phyloP scores from a whole-genome alignment of 371 early-diverging fungal genomes.

The Syncephalastrum contaminatum region DNA sequence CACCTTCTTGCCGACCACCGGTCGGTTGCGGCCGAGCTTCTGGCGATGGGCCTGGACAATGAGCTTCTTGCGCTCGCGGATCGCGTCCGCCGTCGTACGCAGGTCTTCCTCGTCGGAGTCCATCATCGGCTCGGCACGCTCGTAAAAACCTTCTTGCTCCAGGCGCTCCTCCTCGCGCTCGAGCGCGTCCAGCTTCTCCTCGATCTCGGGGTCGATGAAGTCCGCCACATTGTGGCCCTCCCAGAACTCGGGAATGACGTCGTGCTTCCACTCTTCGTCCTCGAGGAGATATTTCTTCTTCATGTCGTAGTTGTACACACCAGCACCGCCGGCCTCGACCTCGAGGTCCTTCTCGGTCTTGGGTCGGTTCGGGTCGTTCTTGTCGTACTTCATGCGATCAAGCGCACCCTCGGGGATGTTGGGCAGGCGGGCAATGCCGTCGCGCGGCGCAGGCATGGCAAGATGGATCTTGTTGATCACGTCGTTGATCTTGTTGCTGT shows the following conservation, averaged over 20 bases:
- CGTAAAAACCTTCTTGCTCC: conserved; percentile 92
- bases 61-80: conserved; percentile 83
- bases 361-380: conserved; percentile 81
- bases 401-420: conserved; percentile 81
- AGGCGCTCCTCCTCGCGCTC: conserved; percentile 97
- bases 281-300: conserved; percentile 84
- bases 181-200: conserved; percentile 91
- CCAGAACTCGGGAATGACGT: conserved; percentile 98
- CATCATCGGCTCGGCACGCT: conserved; percentile 73
- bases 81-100: conserved; percentile 74
- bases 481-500: conserved; percentile 86
- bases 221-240: conserved; percentile 99
- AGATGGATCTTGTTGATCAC: conserved; percentile 95
- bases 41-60: conserved; percentile 76
- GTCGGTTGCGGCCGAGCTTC: conserved; percentile 68
- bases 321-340: conserved; percentile 89
- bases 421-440: conserved; percentile 81
- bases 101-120: conserved; percentile 78
- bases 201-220: conserved; percentile 98
- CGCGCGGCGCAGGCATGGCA: conserved; percentile 85
- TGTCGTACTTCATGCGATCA: conserved; percentile 72
- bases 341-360: conserved; percentile 91
- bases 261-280: conserved; percentile 96
- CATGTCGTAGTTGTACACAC: conserved; percentile 93
- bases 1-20: conserved; percentile 59